Conservation (phyloP, 805 yeast species). For the Kluyveromyces siamensis region DNA sequence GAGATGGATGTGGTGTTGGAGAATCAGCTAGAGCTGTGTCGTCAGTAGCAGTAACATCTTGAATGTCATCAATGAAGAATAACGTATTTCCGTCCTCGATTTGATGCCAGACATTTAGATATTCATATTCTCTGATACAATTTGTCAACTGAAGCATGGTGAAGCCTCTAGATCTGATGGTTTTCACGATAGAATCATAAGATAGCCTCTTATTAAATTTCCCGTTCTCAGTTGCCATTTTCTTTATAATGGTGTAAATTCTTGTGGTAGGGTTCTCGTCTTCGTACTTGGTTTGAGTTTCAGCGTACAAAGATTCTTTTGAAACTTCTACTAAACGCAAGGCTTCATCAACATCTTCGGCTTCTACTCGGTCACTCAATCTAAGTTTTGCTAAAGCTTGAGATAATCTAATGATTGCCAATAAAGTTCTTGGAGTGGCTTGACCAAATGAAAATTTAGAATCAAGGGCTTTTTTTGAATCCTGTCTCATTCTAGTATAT, state of each 20-base stretch:
- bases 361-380: constrained; percentile 60
- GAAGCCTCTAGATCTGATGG: constrained; percentile 72
- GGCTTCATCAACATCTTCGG: constrained; percentile 92
- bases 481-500: constrained; percentile 88
- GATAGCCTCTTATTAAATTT: constrained; percentile 29
- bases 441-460: constrained; percentile 76
- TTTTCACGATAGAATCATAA: constrained; percentile 44
- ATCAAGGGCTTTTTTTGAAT: constrained; percentile 68
- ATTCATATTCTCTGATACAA: constrained; percentile 67
- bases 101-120: constrained; percentile 66
- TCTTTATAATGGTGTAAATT: constrained; percentile 63
- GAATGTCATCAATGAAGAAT: constrained; percentile 40
- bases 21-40: not conserved
- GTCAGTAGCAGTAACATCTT: not conserved
- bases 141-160: constrained; percentile 69
- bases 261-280: constrained; percentile 61
- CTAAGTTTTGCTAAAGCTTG: constrained; percentile 91
- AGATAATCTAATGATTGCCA: constrained; percentile 84
- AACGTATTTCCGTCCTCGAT: constrained; percentile 61
- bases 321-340: constrained; percentile 78
- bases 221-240: constrained; percentile 38
- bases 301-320: constrained; percentile 66
- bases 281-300: constrained; percentile 40
- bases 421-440: constrained; percentile 89
- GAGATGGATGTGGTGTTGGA: not conserved